These are phyloP conservation scores for Pseudopithomyces chartarum DNA, from an alignment of 2,329 filamentous ascomycete species.

Conservation along the genomic window DNA sequence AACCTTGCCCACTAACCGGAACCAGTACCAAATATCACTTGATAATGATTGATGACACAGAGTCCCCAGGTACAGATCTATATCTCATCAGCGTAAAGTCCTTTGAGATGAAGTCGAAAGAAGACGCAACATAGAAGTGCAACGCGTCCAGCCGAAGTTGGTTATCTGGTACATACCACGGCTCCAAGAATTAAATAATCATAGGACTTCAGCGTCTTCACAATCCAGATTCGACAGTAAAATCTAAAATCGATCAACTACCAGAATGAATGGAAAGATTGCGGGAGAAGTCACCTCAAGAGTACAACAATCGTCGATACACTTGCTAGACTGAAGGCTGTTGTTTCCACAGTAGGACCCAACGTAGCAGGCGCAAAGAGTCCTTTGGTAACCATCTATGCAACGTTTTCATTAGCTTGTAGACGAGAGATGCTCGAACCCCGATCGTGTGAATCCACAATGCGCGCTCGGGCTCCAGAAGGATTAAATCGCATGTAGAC, in stretches of 20 bases:
- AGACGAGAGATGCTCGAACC: not conserved
- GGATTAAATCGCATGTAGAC: slow-evolving; percentile 1
- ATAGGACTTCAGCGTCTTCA: slow-evolving; percentile 27
- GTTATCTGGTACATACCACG: slow-evolving; percentile 18
- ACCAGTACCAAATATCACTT: slow-evolving; percentile 30
- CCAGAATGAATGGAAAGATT: not conserved
- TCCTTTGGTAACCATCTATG: slow-evolving; percentile 14
- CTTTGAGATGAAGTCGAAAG: not conserved
- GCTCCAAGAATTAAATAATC: slow-evolving; percentile 29
- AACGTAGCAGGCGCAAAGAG: slow-evolving; percentile 26
- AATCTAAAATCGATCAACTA: slow-evolving; percentile 18
- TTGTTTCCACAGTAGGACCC: slow-evolving; percentile 24
- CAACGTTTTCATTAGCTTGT: not conserved
- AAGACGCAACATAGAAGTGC: not conserved
- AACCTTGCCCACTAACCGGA: slow-evolving; percentile 1
- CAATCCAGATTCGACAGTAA: slow-evolving; percentile 31
- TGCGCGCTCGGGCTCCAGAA: not conserved
- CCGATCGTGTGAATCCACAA: not conserved
- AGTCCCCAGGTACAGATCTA: slow-evolving; percentile 34
- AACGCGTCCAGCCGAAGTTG: not conserved
- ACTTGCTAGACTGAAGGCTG: slow-evolving; percentile 26
- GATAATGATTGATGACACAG: slow-evolving; percentile 33
- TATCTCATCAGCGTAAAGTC: not conserved
- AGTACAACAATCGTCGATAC: slow-evolving; percentile 27
- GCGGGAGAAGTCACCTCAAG: slow-evolving; percentile 16